Evolutionary conservation across 805 yeast genomes (phyloP).

Genomic region (Jamesozyma lodderae): DNA sequence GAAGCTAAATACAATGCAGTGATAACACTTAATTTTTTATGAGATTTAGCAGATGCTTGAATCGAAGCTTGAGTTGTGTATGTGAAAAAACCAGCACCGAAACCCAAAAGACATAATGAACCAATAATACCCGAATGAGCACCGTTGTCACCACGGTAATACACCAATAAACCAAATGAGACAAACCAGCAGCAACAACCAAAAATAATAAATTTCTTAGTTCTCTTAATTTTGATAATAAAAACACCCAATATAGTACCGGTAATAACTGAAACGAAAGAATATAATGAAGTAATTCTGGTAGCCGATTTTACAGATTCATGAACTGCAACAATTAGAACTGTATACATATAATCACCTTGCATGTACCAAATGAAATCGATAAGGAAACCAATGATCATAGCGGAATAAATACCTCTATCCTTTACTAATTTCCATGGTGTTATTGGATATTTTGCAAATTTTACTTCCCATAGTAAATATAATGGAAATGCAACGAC

Average conservation of each 20-base stretch:
- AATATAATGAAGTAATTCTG: constrained; percentile 51
- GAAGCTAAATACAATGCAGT: constrained; percentile 48
- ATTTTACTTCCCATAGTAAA: constrained; percentile 46
- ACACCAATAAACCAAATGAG: constrained; percentile 49
- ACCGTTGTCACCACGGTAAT: constrained; percentile 48
- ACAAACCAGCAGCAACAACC: constrained; percentile 53
- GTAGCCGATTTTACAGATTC: constrained; percentile 54
- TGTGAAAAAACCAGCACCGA: constrained; percentile 69
- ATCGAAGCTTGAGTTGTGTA: constrained; percentile 56
- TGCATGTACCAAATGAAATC: constrained; percentile 57
- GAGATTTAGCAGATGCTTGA: constrained; percentile 46
- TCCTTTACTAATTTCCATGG: constrained; percentile 48
- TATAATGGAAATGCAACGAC: constrained; percentile 45
- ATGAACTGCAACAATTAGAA: constrained; percentile 48
- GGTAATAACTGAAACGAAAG: constrained; percentile 55
- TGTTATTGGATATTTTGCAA: constrained; percentile 46
- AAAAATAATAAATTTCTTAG: constrained; percentile 50
- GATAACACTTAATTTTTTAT: constrained; percentile 57
- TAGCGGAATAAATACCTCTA: constrained; percentile 59
- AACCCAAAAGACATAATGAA: constrained; percentile 53
- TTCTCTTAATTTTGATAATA: constrained; percentile 40
- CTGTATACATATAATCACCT: constrained; percentile 56
- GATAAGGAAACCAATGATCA: constrained; percentile 45
- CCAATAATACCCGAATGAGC: constrained; percentile 54
- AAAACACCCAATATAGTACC: constrained; percentile 49